Conservation (phyloP, 164 flowering plant species). For the Vitis labrusca region DNA sequence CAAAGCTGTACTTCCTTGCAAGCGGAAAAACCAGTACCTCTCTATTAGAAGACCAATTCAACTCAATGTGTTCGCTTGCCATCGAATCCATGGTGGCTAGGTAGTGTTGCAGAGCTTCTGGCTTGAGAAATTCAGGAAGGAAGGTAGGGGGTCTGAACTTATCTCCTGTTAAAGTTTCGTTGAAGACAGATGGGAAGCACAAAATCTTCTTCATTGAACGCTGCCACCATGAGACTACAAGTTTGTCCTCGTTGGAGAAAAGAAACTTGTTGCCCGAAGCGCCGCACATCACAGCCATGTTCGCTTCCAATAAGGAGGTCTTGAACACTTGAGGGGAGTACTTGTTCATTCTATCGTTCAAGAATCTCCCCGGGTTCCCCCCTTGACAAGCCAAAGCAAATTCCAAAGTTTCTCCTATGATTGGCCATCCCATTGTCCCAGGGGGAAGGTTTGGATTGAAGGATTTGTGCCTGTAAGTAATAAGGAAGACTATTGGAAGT, state of each 20-base stretch:
- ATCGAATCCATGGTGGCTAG: constrained; percentile 10
- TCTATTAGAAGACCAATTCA: background rate
- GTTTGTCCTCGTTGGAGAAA: constrained; percentile 14
- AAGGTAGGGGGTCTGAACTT: background rate
- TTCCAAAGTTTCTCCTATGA: constrained; percentile 11
- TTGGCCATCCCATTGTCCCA: constrained; percentile 11
- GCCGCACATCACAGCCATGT: constrained; percentile 10
- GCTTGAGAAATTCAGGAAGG: constrained; percentile 7
- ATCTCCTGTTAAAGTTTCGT: background rate
- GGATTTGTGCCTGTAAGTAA: no score
- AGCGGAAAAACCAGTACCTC: constrained; percentile 18
- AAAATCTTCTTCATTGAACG: background rate
- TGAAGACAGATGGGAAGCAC: background rate
- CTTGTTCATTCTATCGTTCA: constrained; percentile 2
- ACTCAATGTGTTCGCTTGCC: constrained; percentile 7
- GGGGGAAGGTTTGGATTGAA: constrained; percentile 3
- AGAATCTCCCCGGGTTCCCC: constrained; percentile 4
- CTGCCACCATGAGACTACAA: constrained; percentile 7
- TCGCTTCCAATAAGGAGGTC: constrained; percentile 4
- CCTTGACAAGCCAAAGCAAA: background rate
- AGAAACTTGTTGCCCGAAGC: constrained; percentile 16
- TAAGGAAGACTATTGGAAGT: no score
- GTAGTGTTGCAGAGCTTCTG: constrained; percentile 9
- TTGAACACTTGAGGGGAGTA: constrained; percentile 5
- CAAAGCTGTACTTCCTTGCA: constrained; percentile 18